These are phyloP conservation scores for Moesziomyces sp. DNA, from an alignment of 1,284 basidiomycete genomes.

Conservation along the genomic window DNA sequence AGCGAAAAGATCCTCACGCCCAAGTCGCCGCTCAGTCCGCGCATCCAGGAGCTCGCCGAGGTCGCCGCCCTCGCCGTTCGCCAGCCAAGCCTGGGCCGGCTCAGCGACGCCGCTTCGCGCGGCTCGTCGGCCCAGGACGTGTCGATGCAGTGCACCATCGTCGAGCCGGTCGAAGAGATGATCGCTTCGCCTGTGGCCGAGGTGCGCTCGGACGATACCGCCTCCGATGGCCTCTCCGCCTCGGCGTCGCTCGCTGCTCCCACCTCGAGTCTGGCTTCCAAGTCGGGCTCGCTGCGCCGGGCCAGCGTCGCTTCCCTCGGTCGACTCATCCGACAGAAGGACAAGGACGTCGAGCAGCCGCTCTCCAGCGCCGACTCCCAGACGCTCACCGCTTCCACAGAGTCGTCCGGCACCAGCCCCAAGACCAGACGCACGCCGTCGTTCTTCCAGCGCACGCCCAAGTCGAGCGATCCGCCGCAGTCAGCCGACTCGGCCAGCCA, in stretches of 20 bases:
- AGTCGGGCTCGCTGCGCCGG: slow-evolving; percentile 28
- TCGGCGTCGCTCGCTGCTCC: slow-evolving; percentile 2
- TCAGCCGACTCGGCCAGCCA: slow-evolving; percentile 17
- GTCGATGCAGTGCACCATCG: slow-evolving; percentile 14
- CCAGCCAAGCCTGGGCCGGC: slow-evolving; percentile 19
- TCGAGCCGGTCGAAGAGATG: slow-evolving; percentile 34
- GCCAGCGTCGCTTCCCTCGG: slow-evolving; percentile 34
- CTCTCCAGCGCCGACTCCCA: slow-evolving; percentile 17
- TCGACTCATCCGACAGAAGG: slow-evolving; percentile 32
- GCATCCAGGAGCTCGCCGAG: slow-evolving; percentile 41
- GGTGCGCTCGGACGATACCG: background rate
- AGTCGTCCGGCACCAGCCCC: slow-evolving; percentile 36
- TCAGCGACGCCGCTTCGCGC: slow-evolving; percentile 22
- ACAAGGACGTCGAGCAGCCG: slow-evolving; percentile 23
- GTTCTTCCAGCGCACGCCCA: slow-evolving; percentile 47
- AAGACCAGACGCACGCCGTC: slow-evolving; percentile 48
- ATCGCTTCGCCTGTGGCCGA: slow-evolving; percentile 11
- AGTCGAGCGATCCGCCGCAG: slow-evolving; percentile 32
- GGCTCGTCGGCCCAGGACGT: slow-evolving; percentile 33
- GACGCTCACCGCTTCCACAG: slow-evolving; percentile 10
- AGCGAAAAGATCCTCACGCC: slow-evolving; percentile 36
- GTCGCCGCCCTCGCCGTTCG: slow-evolving; percentile 37
- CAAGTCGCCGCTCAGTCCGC: slow-evolving; percentile 43
- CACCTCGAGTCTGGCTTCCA: slow-evolving; percentile 7
- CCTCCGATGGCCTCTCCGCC: background rate